Conservation (phyloP, 192 early-diverging fungal species). For the Coemansia sp. region DNA sequence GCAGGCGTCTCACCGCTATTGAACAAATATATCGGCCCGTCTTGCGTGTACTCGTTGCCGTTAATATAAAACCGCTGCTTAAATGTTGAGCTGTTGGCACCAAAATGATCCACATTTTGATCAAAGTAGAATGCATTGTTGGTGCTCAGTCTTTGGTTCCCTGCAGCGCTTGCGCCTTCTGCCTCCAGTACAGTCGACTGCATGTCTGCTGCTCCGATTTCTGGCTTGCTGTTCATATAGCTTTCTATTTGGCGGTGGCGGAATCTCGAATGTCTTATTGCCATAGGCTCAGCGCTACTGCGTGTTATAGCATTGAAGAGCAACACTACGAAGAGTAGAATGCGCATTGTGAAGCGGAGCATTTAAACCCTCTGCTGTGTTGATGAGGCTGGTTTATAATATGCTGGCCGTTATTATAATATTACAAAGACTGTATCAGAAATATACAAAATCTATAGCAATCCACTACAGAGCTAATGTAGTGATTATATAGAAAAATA, state of each 20-base stretch:
- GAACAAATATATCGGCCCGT: conserved; percentile 53
- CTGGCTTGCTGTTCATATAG: not conserved
- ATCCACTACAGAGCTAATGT: too few relatives aligned
- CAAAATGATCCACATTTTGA: conserved; percentile 52
- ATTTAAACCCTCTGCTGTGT: not conserved
- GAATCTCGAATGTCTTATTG: not conserved
- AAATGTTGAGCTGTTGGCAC: conserved; percentile 32
- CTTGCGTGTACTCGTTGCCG: conserved; percentile 27
- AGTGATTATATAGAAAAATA: not conserved
- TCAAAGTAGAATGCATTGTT: conserved; percentile 33
- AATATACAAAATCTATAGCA: not conserved
- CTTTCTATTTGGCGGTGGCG: not conserved
- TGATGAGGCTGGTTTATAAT: not conserved
- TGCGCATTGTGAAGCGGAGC: too few relatives aligned
- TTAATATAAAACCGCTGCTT: conserved; percentile 52
- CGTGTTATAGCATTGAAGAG: not conserved
- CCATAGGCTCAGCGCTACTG: not conserved
- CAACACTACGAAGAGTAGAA: not conserved
- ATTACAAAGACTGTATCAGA: not conserved
- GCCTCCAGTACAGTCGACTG: not conserved
- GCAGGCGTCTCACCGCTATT: conserved; percentile 55
- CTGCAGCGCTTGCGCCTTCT: not conserved
- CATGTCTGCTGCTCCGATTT: not conserved
- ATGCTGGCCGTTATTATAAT: not conserved
- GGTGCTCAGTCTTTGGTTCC: not conserved